These are phyloP conservation scores for Nicotiana tabacum DNA, from an alignment of 257 asterid genomes.

Conservation along the genomic window DNA sequence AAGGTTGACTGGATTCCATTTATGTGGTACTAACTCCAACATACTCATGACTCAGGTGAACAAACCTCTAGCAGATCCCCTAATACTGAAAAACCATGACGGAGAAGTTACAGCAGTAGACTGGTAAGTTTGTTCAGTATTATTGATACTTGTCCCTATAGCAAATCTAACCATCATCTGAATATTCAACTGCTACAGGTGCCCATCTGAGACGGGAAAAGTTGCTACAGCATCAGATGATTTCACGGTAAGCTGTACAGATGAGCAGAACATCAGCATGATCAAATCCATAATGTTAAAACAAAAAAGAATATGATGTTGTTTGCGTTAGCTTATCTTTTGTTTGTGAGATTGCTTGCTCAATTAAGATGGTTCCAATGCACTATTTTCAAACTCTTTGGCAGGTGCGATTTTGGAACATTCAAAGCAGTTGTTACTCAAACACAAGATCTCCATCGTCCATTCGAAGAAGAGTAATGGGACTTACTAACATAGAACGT, in stretches of 20 bases:
- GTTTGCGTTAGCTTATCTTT: not conserved
- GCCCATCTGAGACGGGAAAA: conserved; percentile 73
- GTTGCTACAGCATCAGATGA: conserved; percentile 92
- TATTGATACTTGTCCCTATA: not conserved
- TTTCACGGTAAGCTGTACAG: conserved; percentile 61
- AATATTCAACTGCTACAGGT: conserved; percentile 40
- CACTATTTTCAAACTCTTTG: not conserved
- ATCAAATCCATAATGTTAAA: not conserved
- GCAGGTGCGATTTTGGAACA: conserved; percentile 79
- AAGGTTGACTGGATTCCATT: not conserved
- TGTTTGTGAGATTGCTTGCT: not conserved
- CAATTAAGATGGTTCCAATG: not conserved
- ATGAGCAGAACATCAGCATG: not conserved
- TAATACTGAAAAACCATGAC: conserved; percentile 57
- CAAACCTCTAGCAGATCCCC: conserved; percentile 59
- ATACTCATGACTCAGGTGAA: conserved; percentile 42
- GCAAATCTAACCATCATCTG: conserved; percentile 8
- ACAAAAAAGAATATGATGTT: not conserved
- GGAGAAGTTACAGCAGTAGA: conserved; percentile 93
- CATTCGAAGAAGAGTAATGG: conserved; percentile 62
- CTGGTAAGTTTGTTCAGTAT: conserved; percentile 41
- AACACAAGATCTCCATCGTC: conserved; percentile 71
- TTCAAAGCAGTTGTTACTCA: conserved; percentile 63
- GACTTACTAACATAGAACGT: conserved; percentile 41
- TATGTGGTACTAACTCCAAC: not conserved